phyloP scores from a whole-genome alignment of 1,284 basidiomycete genomes.

The Pseudozyma thailandica region DNA sequence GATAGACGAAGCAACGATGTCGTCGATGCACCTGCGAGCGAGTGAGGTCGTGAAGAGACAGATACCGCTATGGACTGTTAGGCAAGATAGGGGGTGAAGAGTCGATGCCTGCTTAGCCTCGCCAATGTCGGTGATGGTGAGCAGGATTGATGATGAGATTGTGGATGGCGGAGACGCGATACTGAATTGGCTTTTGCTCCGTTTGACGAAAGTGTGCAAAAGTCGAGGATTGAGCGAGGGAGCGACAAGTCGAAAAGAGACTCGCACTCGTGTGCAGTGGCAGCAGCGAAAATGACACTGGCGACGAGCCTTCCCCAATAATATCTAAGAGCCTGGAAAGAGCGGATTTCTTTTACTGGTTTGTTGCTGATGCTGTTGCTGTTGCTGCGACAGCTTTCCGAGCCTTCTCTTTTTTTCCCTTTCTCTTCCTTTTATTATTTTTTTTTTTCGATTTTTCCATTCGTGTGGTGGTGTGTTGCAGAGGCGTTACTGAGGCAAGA shows the following conservation, averaged over 20 bases:
- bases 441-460: background rate
- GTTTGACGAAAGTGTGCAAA: background rate
- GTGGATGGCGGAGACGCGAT: slow-evolving; percentile 2
- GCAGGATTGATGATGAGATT: background rate
- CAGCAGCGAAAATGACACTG: no score
- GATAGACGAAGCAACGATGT: no score
- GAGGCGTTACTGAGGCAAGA: no score
- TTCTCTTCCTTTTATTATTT: background rate
- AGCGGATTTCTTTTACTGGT: no score
- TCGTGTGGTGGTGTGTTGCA: no score
- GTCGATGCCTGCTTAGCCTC: background rate
- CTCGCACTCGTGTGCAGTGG: background rate
- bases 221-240: slow-evolving; percentile 1
- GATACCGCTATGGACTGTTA: background rate
- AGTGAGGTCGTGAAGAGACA: background rate
- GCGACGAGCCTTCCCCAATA: no score
- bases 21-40: no score
- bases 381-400: no score
- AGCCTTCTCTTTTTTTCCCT: background rate
- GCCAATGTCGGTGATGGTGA: slow-evolving; percentile 5
- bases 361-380: no score
- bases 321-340: no score
- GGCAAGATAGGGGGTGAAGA: background rate
- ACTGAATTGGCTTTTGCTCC: background rate
- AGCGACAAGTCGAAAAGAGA: background rate